Evolutionary conservation across 345 rosid genomes (phyloP).

Genomic region (Murraya koenigii): DNA sequence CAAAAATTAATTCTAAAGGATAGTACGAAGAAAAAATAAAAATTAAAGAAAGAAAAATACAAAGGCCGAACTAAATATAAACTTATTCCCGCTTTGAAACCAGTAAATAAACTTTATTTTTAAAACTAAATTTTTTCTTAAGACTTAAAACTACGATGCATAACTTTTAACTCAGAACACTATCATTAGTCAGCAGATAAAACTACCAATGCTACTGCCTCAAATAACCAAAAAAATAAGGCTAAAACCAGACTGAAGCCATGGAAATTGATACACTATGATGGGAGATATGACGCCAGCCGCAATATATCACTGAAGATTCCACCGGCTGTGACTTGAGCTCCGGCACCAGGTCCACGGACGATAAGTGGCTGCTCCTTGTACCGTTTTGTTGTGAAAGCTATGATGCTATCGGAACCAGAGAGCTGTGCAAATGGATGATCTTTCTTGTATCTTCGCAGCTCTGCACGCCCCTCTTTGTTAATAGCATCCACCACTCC

Average conservation of each 20-base stretch:
- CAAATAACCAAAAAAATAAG: not conserved
- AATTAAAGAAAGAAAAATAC: too few relatives aligned
- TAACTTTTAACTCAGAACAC: not conserved
- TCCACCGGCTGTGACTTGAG: slow-evolving; percentile 98
- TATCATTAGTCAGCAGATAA: not conserved
- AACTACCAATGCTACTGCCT: not conserved
- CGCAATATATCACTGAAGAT: slow-evolving; percentile 85
- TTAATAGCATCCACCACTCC: slow-evolving; percentile 80
- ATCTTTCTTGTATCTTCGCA: slow-evolving; percentile 71
- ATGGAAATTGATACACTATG: slow-evolving; percentile 28
- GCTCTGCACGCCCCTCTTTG: slow-evolving; percentile 63
- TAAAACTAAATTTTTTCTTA: not conserved
- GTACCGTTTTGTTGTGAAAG: slow-evolving; percentile 89
- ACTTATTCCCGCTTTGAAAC: not conserved
- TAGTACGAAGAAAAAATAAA: not conserved
- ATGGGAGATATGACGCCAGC: slow-evolving; percentile 93
- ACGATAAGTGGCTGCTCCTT: slow-evolving; percentile 89
- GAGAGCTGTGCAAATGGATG: slow-evolving; percentile 92
- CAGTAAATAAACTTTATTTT: not conserved
- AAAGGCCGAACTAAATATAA: not conserved
- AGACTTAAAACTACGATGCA: not conserved
- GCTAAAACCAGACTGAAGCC: not conserved
- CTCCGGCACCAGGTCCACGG: slow-evolving; percentile 99
- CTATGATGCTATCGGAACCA: slow-evolving; percentile 92
- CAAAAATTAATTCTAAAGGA: not conserved